Conservation (phyloP, 345 rosid species). For the Angophora floribunda region DNA sequence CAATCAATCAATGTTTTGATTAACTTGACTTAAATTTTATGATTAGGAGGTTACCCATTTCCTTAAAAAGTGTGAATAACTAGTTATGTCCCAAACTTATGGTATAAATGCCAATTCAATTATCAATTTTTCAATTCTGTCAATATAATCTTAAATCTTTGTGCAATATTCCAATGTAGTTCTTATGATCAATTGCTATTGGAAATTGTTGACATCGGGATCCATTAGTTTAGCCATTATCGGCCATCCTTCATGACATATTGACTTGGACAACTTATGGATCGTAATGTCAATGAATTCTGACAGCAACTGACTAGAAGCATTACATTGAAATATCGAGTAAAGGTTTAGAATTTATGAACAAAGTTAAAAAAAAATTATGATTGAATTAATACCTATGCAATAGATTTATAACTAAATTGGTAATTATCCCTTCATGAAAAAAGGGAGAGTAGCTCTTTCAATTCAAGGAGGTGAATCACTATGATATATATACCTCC, state of each 20-base stretch:
- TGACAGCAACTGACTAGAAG: rapidly evolving
- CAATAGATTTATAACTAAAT: neutral
- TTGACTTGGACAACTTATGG: neutral
- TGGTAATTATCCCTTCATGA: neutral
- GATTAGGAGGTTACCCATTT: neutral
- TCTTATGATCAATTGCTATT: neutral
- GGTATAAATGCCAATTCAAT: rapidly evolving
- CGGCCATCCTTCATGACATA: neutral
- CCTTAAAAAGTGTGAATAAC: neutral
- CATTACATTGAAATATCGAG: neutral
- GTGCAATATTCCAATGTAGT: neutral
- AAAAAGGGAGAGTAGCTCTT: neutral
- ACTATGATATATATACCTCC: neutral
- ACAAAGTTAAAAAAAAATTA: neutral
- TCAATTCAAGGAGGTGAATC: neutral
- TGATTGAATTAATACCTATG: neutral
- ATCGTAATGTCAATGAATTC: rapidly evolving
- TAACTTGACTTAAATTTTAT: neutral
- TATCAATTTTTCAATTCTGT: neutral
- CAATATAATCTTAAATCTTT: neutral
- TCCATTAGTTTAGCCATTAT: too few species aligned
- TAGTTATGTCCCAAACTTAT: neutral
- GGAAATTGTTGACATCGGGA: neutral
- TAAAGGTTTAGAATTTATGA: neutral
- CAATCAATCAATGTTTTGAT: neutral